Evolutionary conservation across 208 protist genomes (phyloP).

Genomic region (Trypanosoma melophagium): DNA sequence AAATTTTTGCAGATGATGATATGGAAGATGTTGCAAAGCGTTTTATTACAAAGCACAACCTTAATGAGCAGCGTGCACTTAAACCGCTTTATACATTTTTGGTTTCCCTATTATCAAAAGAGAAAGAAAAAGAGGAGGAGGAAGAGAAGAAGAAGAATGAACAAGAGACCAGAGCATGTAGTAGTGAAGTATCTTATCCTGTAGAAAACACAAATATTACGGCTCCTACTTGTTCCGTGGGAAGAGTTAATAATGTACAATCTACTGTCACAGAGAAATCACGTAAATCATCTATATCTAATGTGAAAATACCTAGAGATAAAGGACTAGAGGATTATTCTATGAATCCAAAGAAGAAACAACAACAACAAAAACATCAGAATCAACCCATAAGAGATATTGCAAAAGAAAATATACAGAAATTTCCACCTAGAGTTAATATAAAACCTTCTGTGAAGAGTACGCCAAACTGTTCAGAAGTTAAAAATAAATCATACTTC

Average conservation of each 20-base stretch:
- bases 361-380: neutral
- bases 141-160: neutral
- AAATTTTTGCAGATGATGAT: constrained; percentile 35
- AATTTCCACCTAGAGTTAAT: neutral
- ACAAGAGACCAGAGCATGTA: neutral
- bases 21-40: constrained; percentile 19
- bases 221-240: neutral
- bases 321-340: neutral
- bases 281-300: neutral
- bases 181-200: neutral
- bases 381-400: neutral
- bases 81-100: constrained; percentile 30
- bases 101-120: neutral
- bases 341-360: neutral
- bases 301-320: neutral
- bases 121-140: neutral
- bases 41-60: constrained; percentile 29
- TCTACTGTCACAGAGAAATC: neutral
- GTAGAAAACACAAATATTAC: neutral
- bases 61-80: constrained; percentile 26
- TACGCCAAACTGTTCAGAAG: neutral
- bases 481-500: neutral
- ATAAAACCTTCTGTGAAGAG: neutral
- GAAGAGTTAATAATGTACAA: neutral
- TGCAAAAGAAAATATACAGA: neutral